Evolutionary conservation across 108 stramenopile species (phyloP).

Genomic region (Cyclotella cryptica): DNA sequence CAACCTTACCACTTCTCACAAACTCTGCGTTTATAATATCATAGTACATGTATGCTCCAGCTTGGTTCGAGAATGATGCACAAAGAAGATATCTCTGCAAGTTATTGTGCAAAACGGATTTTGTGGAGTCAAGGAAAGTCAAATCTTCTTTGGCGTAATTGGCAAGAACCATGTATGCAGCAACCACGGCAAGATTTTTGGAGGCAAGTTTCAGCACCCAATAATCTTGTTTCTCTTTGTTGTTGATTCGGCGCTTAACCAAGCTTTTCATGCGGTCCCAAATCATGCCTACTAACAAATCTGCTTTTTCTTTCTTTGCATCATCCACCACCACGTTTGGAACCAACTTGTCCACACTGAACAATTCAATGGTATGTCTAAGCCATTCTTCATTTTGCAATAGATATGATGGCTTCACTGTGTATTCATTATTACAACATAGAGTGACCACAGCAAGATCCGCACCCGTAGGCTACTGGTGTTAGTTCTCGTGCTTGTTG

Average conservation of each 20-base stretch:
- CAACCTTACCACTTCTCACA: not conserved
- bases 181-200: conserved; percentile 25
- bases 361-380: not conserved
- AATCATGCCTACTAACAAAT: conserved; percentile 11
- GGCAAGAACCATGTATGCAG: conserved; percentile 15
- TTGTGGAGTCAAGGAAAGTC: conserved; percentile 11
- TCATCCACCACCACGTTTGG: not conserved
- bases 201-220: conserved; percentile 5
- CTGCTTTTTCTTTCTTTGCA: conserved; percentile 17
- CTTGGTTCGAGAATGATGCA: not conserved
- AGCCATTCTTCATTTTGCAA: not conserved
- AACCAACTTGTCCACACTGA: not conserved
- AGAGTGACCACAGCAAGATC: too few relatives aligned
- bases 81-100: conserved; percentile 12
- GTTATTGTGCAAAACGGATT: conserved; percentile 1
- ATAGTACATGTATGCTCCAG: conserved; percentile 17
- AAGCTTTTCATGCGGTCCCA: not conserved
- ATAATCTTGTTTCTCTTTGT: not conserved
- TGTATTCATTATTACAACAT: not conserved
- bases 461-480: too few relatives aligned
- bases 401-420: conserved; percentile 1
- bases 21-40: not conserved
- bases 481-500: too few relatives aligned
- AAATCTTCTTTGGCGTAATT: conserved; percentile 18
- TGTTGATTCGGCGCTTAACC: not conserved